Evolutionary conservation across 2,329 filamentous ascomycete species (phyloP), one percentile per base, ranked within the genome.

Genomic region (Clathrospora elynae): DNA sequence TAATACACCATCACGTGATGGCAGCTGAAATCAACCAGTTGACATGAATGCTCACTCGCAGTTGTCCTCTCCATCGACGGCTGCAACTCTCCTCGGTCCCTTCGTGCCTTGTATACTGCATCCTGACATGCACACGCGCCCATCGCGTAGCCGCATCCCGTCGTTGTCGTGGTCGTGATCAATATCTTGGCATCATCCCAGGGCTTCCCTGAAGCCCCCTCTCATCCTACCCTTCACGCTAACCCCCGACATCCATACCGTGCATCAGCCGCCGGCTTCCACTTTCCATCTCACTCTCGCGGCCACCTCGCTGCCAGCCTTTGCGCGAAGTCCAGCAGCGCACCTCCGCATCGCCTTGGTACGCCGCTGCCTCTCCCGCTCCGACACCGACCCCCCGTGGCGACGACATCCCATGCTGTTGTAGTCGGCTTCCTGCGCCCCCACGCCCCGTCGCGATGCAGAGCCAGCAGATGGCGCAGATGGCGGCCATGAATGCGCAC

Each of bases 401-500:
- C 59, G 53, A 61, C 59, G 57, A 46, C 59, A 31, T 53, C 57
- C 55, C 54, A 67, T 67, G 64, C 61, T 61, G 41, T 49, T 61
- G 41, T 62, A 60, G 42, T 28, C 55, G 31, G 34, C 47, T 44
- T 48, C 39, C 43, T 54, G 61, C 63, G 60, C 61, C 31, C 22
- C 19, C 36, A 28, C 34, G 30, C 37, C 37, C 33, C 46, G 41
- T 39, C 55, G 58, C 62, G 47, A 70, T 70, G 67, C 66, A 69
- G 66, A 70, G 61, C 62, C 64, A 57, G 81, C 76, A 76, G 71
- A 69, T 85, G 81, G 74, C 79, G 60, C 77, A 81, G 64, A 87
- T 90, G 84, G 79, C 78, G 64, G 74, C 72, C 65, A 88, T 89
- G 82, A 82, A 78, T 66, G 76, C 80, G 25, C 61, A 59, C 68